Evolutionary conservation across 2,329 filamentous ascomycete genomes (phyloP), one percentile per base, ranked within the genome.

Genomic region (Chrysosporium keratinophilum): DNA sequence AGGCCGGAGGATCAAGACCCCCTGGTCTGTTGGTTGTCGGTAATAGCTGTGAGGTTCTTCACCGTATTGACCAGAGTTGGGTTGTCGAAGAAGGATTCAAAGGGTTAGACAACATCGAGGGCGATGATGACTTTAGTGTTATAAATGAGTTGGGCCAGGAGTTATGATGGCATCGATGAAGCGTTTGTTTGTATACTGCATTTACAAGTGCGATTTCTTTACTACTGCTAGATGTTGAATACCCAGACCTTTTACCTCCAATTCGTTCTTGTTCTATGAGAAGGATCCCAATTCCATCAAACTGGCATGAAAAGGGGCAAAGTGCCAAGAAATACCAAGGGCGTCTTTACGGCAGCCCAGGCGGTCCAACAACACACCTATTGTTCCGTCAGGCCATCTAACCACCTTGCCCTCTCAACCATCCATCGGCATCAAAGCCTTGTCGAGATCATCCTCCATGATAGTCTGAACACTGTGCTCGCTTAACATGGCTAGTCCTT

Each of bases 11-110:
- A 0, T 93, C 86, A 60, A 76, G 91, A 35, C 93, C 93, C 12
- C 93, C 93, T 0, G 93, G 93, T 0, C 68, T 98, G 56, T 71
- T 98, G 31, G 88, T 97, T 0, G 83, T 95, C 0, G 93, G 93
- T 0, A 75, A 78, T 44, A 87, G 88, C 2, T 98, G 93, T 62
- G 84, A 88, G 63, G 87, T 88, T 4, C 69, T 97, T 55, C 78
- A 83, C 58, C 75, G 78, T 35, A 73, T 71, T 54, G 78, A 77
- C 1, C 77, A 81, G 62, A 81, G 81, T 54, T 96, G 91, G 91
- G 73, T 78, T 0, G 87, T 95, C 0, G 89, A 96, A 67, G 90
- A 96, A 46, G 90, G 89, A 0, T 95, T 95, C 63, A 76, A 77
- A 58, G 86, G 84, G 0, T 67, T 95, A 51, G 85, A 91, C 55